Evolutionary conservation across 2,329 filamentous ascomycete species (phyloP).

Genomic region (Alternaria postmessia): DNA sequence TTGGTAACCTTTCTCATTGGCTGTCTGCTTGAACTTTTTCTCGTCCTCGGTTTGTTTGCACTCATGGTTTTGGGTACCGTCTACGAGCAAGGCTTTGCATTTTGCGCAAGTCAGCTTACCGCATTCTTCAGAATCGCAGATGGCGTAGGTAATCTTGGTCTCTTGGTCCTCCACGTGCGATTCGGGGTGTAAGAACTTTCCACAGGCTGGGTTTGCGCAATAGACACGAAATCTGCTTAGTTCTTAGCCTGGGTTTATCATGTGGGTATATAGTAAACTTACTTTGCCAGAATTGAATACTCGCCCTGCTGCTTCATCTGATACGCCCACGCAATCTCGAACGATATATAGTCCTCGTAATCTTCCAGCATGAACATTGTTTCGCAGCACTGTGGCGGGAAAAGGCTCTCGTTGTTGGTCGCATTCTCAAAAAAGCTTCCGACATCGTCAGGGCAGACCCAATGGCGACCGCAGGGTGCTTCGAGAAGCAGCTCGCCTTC

Average conservation of each 20-base stretch:
- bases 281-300: constrained; percentile 40
- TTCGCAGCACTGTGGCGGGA: constrained; percentile 41
- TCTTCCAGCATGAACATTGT: constrained; percentile 32
- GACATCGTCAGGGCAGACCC: constrained; percentile 36
- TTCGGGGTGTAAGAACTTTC: constrained; percentile 33
- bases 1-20: constrained; percentile 38
- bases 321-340: constrained; percentile 30
- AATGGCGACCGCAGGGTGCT: constrained; percentile 35
- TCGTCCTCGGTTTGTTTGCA: constrained; percentile 36
- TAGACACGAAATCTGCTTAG: constrained; percentile 37
- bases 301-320: constrained; percentile 39
- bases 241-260: background rate
- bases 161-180: constrained; percentile 25
- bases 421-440: constrained; percentile 36
- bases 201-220: constrained; percentile 33
- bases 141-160: constrained; percentile 26
- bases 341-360: constrained; percentile 31
- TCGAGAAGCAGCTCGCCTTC: constrained; percentile 24
- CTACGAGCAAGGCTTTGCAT: constrained; percentile 31
- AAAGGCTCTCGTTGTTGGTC: constrained; percentile 36
- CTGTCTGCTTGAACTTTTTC: constrained; percentile 33
- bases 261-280: constrained; percentile 10
- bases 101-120: constrained; percentile 31
- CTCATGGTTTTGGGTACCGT: constrained; percentile 19
- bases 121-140: constrained; percentile 33